A percentile compares a stretch with the other conserved stretches of the same genome.
These are phyloP conservation scores for Paspalum notatum DNA, from an alignment of 176 grass and related monocot genomes.

Conservation along the genomic window DNA sequence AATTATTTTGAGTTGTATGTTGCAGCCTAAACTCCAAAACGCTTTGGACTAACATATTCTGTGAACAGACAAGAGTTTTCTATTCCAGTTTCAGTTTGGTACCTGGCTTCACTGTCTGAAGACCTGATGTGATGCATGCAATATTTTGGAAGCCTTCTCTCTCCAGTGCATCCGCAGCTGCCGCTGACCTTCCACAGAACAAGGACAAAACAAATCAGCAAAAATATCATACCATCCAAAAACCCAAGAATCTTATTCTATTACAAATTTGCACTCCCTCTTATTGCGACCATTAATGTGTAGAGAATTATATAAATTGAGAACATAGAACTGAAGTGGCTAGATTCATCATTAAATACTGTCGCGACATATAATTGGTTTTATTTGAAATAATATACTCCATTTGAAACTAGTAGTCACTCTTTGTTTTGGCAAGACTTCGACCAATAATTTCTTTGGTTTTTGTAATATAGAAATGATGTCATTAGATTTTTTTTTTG, in stretches of 20 bases:
- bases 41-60: not conserved
- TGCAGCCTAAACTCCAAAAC: not conserved
- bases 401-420: too few species aligned
- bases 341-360: not conserved
- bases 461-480: too few species aligned
- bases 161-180: conserved; percentile 75
- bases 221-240: not conserved
- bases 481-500: too few species aligned
- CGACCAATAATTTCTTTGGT: too few species aligned
- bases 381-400: not conserved
- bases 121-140: conserved; percentile 78
- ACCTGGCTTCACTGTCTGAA: conserved; percentile 92
- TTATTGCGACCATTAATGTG: not conserved
- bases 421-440: too few species aligned
- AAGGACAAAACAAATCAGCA: not conserved
- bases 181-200: conserved; percentile 66
- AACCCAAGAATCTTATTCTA: not conserved
- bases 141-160: conserved; percentile 82
- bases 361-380: not conserved
- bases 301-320: not conserved
- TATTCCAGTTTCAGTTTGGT: not conserved
- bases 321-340: not conserved
- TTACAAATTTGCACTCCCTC: not conserved
- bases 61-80: not conserved
- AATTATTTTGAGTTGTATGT: not conserved